Conservation (phyloP, 495 filamentous ascomycete genomes). For the Hyaloscypha bicolor region DNA sequence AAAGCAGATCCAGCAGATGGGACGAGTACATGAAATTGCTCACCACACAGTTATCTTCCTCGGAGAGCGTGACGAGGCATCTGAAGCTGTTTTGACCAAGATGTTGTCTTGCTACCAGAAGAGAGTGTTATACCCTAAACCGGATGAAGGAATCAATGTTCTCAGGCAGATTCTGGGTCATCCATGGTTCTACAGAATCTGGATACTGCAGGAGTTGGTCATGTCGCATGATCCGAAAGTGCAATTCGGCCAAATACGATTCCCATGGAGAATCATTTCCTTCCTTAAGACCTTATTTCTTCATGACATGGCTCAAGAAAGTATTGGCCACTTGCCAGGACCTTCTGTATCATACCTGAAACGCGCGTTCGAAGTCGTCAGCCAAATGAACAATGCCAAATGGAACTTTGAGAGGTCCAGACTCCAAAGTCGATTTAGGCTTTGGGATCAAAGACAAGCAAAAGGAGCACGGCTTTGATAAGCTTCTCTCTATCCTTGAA, state of each 20-base stretch:
- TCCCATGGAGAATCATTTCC: slow-evolving; percentile 22
- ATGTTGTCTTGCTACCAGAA: background rate
- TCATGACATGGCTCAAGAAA: background rate
- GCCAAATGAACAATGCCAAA: background rate
- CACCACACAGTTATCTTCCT: slow-evolving; percentile 23
- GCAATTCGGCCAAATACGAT: slow-evolving; percentile 19
- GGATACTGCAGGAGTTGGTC: slow-evolving; percentile 32
- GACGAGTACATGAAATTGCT: slow-evolving; percentile 27
- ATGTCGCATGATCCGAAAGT: slow-evolving; percentile 25
- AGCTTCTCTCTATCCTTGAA: background rate
- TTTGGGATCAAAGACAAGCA: no score
- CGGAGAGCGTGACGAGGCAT: background rate
- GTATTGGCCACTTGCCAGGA: background rate
- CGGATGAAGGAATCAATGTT: background rate
- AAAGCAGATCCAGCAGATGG: slow-evolving; percentile 33
- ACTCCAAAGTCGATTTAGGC: background rate
- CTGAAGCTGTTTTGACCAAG: background rate
- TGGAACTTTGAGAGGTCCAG: background rate
- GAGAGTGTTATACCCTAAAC: slow-evolving; percentile 17
- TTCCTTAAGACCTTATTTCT: background rate
- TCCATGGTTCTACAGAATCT: slow-evolving; percentile 28
- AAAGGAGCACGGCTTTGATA: no score
- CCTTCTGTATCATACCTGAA: no score
- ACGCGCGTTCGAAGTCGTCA: no score
- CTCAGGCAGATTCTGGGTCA: background rate